Base-by-base conservation (phyloP, 306 rosid species). In the Sindora glabra region DNA sequence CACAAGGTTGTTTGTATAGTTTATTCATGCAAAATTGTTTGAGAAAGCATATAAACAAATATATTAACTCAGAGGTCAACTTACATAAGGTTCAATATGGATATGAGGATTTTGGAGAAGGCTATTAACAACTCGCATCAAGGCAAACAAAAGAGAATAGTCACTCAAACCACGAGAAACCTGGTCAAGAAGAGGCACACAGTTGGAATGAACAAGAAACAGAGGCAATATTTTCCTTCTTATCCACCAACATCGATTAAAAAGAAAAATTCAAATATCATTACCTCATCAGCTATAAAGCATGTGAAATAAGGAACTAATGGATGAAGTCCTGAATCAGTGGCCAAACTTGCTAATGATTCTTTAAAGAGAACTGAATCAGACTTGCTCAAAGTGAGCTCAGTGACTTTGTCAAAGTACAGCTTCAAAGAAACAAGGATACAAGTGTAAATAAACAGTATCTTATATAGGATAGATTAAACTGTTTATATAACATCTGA, bases 221-320 rank as follows among this genome's bases (percentile, higher is more conserved):
- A 59, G 9, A 48, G 40, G 52, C 5, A 4, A 17, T 22, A 32
- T n/a, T 47, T 63, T 56, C 65, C 40, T 68, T 67, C 49, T 46
- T 40, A 68, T 48, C 53, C 17, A 27, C 41, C 34, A 59, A 45
- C 15, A 59, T 39, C 36, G 26, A 64, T 50, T n/a, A n/a, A n/a
- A n/a, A n/a, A n/a, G n/a, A 46, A 32, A 23, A 30, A 34, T 29
- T 54, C 13, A 64, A 32, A 57, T 30, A 29, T 10, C 29, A 67
- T 69, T 71, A 91, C 98, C 98, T 91, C 95, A 52, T 91, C 98
- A 51, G 92, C 84, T 62, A 91, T 72, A 46, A 91, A 91, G 77
- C 79, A 69, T 38, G 84, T 79, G 61, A 91, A 91, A 71, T 85
- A 91, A 18, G 98, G 98, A 75, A 91, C 89, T 59, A 88, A 80